phyloP scores from a whole-genome alignment of 805 yeast species.

The Nakazawaea peltata region DNA sequence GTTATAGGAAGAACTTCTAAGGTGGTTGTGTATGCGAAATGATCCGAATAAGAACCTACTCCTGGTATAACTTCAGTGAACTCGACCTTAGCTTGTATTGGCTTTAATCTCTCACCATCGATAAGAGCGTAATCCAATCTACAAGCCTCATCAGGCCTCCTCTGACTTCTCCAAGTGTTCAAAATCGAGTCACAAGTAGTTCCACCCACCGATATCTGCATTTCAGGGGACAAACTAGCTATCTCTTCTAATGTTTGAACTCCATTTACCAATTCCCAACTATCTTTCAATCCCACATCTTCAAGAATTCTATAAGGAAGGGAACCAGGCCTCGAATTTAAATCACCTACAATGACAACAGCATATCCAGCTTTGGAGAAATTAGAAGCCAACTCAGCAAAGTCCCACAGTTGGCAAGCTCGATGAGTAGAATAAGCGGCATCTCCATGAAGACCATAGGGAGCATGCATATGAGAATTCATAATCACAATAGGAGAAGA shows the following conservation, averaged over 20 bases:
- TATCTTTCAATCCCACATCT: slow-evolving; percentile 61
- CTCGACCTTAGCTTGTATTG: slow-evolving; percentile 57
- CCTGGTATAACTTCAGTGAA: slow-evolving; percentile 64
- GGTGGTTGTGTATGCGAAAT: slow-evolving; percentile 67
- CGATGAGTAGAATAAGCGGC: slow-evolving; percentile 87
- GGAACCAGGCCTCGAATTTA: slow-evolving; percentile 84
- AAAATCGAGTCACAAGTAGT: slow-evolving; percentile 83
- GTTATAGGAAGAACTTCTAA: slow-evolving; percentile 24
- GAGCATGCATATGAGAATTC: slow-evolving; percentile 97
- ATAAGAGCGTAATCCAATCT: slow-evolving; percentile 85
- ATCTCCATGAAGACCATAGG: slow-evolving; percentile 76
- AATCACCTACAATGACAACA: slow-evolving; percentile 86
- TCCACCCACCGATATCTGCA: slow-evolving; percentile 69
- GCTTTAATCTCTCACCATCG: slow-evolving; percentile 44
- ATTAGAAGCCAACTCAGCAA: slow-evolving; percentile 55
- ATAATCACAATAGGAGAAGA: slow-evolving; percentile 63
- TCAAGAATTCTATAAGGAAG: slow-evolving; percentile 73
- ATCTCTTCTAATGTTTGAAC: slow-evolving; percentile 31
- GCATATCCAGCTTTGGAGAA: slow-evolving; percentile 72
- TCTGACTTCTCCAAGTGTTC: slow-evolving; percentile 74
- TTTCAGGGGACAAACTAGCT: slow-evolving; percentile 38
- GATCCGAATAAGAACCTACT: slow-evolving; percentile 82
- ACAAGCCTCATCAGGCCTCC: slow-evolving; percentile 63
- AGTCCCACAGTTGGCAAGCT: slow-evolving; percentile 95
- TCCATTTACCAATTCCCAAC: slow-evolving; percentile 72